Percentiles rank a stretch among this genome's conserved stretches.
These are phyloP conservation scores for Dactylorhiza incarnata DNA, from an alignment of 106 monocot species.

Conservation along the genomic window DNA sequence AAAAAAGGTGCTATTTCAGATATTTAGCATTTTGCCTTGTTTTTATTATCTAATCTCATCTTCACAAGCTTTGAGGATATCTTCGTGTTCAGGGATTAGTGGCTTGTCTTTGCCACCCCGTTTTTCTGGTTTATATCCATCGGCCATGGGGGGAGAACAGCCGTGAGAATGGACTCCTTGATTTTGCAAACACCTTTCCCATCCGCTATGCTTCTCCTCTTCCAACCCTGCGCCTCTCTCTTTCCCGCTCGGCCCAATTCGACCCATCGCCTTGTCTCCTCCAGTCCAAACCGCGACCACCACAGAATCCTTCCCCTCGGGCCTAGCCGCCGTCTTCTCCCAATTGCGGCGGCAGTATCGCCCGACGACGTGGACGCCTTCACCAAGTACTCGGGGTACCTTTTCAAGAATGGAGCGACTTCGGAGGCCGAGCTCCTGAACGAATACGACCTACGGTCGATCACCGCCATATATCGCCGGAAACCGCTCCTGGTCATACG, in stretches of 20 bases:
- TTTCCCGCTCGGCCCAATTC: constrained; percentile 14
- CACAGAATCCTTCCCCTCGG: neutral
- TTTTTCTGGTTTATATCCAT: too few species aligned
- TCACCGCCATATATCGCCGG: constrained; percentile 57
- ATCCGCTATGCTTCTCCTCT: constrained; percentile 5
- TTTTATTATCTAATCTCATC: too few species aligned
- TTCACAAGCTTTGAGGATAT: too few species aligned
- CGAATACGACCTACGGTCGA: constrained; percentile 42
- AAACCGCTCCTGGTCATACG: constrained; percentile 69
- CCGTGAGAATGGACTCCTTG: neutral
- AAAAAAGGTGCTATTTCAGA: too few species aligned
- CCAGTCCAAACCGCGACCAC: neutral
- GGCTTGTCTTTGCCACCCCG: too few species aligned
- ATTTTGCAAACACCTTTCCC: neutral
- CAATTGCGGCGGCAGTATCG: neutral
- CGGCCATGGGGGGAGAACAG: neutral
- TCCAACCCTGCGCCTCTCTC: neutral
- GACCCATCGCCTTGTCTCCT: neutral
- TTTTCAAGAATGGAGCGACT: constrained; percentile 55
- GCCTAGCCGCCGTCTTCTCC: neutral
- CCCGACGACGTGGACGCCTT: constrained; percentile 62
- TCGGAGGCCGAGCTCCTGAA: constrained; percentile 63
- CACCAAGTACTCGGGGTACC: constrained; percentile 90
- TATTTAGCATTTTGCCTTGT: too few species aligned
- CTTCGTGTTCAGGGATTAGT: too few species aligned